Percentiles rank a stretch among this genome's conserved stretches.
These are phyloP conservation scores for Xylaria sp. DNA, from an alignment of 2,329 filamentous ascomycete genomes.

Conservation along the genomic window DNA sequence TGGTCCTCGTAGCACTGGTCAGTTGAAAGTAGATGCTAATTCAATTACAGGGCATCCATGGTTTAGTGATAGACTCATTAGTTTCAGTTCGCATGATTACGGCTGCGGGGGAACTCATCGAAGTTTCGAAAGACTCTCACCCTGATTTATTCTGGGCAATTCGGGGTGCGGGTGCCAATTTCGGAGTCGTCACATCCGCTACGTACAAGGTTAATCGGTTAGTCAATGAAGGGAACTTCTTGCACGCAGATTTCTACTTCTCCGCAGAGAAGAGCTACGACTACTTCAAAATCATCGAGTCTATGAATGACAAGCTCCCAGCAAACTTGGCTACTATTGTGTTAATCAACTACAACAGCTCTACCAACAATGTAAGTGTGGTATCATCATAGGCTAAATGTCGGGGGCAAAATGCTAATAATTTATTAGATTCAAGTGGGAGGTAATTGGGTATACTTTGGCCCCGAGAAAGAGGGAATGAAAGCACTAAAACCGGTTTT, in stretches of 20 bases:
- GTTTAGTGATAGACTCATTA: constrained; percentile 39
- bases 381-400: not conserved
- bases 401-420: not conserved
- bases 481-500: constrained; percentile 35
- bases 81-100: constrained; percentile 40
- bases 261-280: not conserved
- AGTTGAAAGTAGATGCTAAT: not conserved
- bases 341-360: constrained; percentile 1
- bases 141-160: constrained; percentile 43
- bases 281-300: constrained; percentile 13
- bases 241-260: constrained; percentile 4
- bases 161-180: constrained; percentile 42
- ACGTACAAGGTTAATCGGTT: constrained; percentile 34
- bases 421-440: constrained; percentile 33
- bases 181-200: constrained; percentile 41
- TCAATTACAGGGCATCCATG: constrained; percentile 28
- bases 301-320: constrained; percentile 7
- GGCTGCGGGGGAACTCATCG: constrained; percentile 24
- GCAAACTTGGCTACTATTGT: constrained; percentile 1
- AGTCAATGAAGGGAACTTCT: constrained; percentile 18
- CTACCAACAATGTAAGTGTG: constrained; percentile 14
- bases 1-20: no score
- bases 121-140: constrained; percentile 30
- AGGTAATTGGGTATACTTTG: constrained; percentile 35
- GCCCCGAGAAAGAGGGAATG: constrained; percentile 33